These are phyloP conservation scores for Colletotrichum salicis DNA, from an alignment of 2,329 filamentous ascomycete genomes.

Conservation along the genomic window DNA sequence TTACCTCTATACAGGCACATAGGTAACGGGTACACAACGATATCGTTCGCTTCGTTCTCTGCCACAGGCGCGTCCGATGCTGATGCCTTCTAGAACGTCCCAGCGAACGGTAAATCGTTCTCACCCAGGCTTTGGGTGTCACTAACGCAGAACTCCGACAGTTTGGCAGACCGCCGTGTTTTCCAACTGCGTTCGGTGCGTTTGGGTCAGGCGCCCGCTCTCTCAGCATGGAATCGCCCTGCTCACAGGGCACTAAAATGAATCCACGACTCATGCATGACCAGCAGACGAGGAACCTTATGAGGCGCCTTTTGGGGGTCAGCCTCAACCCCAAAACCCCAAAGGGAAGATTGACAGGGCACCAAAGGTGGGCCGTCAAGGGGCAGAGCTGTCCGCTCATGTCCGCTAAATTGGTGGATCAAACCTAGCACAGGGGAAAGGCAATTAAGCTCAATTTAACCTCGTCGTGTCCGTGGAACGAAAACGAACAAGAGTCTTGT, in stretches of 20 bases:
- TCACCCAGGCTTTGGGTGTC: neutral
- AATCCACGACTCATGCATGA: slow-evolving; percentile 32
- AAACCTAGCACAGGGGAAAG: neutral
- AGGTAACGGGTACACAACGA: no score
- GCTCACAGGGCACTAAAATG: neutral
- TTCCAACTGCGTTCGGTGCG: neutral
- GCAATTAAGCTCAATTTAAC: slow-evolving; percentile 20
- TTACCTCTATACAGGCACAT: neutral
- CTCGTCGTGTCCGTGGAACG: neutral
- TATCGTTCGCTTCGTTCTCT: neutral
- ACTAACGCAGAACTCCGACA: neutral
- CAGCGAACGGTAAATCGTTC: neutral
- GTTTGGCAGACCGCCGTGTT: neutral
- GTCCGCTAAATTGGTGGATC: slow-evolving; percentile 12
- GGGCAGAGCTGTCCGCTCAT: slow-evolving; percentile 6
- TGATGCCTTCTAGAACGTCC: neutral
- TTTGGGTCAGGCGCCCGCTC: neutral
- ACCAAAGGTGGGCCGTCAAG: slow-evolving; percentile 12
- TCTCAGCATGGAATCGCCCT: neutral
- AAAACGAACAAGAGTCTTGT: neutral
- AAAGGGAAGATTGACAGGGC: neutral
- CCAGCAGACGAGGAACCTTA: neutral
- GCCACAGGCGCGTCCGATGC: no score
- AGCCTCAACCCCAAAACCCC: neutral
- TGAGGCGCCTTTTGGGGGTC: neutral